Percentiles rank a stretch among this genome's conserved stretches.
phyloP scores from a whole-genome alignment of 805 yeast genomes.

The Naumovozyma baii region DNA sequence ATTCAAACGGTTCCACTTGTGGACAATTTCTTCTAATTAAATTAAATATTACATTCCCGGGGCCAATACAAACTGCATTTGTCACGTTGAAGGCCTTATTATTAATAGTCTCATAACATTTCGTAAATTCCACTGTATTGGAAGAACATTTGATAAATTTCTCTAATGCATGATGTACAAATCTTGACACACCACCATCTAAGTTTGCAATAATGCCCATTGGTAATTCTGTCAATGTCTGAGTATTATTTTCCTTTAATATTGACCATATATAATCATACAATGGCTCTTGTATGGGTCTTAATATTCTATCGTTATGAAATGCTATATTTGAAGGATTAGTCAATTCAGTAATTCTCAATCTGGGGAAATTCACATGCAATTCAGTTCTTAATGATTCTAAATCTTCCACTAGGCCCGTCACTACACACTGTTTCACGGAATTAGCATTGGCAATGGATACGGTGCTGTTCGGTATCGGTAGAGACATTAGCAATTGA shows the following conservation, averaged over 20 bases:
- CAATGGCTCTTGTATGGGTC: constrained; percentile 26
- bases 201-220: constrained; percentile 26
- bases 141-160: constrained; percentile 27
- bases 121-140: constrained; percentile 28
- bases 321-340: constrained; percentile 29
- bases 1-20: constrained; percentile 15
- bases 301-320: constrained; percentile 26
- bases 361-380: constrained; percentile 15
- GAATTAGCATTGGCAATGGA: constrained; percentile 28
- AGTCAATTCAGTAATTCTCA: constrained; percentile 22
- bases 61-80: constrained; percentile 26
- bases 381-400: constrained; percentile 19
- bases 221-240: constrained; percentile 18
- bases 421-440: constrained; percentile 27
- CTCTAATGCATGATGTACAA: constrained; percentile 26
- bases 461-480: constrained; percentile 8
- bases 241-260: constrained; percentile 21
- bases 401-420: constrained; percentile 24
- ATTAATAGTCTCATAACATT: constrained; percentile 26
- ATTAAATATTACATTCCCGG: constrained; percentile 25
- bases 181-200: constrained; percentile 22
- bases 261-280: constrained; percentile 28
- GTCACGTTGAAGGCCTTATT: constrained; percentile 8
- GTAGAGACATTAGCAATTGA: constrained; percentile 9
- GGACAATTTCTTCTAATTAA: constrained; percentile 23